A percentile compares a stretch with the other conserved stretches of the same genome.
Evolutionary conservation across 148 eudicot genomes (phyloP).

Genomic region (Chenopodium berlandieri): DNA sequence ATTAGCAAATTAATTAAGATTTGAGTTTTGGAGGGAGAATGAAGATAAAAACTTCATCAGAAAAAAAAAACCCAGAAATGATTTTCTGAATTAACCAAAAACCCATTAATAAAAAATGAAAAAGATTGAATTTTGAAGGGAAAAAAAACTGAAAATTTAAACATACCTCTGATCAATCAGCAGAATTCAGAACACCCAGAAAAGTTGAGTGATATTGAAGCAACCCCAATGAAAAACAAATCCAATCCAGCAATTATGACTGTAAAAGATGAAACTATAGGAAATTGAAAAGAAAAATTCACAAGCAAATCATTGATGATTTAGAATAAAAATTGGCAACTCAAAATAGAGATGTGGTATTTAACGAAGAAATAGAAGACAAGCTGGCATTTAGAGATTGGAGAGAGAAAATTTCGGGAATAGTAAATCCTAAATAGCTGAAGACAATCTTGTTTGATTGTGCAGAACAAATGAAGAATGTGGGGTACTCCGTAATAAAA

Average conservation of each 20-base stretch:
- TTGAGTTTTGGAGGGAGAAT: background rate
- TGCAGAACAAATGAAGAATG: background rate
- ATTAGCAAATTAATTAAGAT: background rate
- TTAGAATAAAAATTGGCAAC: background rate
- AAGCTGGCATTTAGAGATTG: conserved; percentile 19
- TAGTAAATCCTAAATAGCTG: background rate
- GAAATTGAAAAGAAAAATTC: background rate
- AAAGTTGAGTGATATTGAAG: background rate
- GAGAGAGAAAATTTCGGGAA: conserved; percentile 6
- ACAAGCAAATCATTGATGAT: background rate
- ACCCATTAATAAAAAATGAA: conserved; percentile 5
- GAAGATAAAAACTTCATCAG: background rate
- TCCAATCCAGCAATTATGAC: conserved; percentile 3
- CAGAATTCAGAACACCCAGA: background rate
- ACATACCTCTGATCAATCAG: conserved; percentile 16
- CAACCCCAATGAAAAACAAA: conserved; percentile 8
- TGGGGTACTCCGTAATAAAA: background rate
- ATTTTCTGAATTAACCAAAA: background rate
- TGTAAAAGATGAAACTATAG: background rate
- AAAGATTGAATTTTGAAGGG: conserved; percentile 13
- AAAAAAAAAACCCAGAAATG: background rate
- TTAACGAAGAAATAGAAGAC: background rate
- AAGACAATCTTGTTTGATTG: background rate
- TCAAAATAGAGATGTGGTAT: background rate
- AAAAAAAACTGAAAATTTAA: background rate